Percentiles rank a stretch among this genome's conserved stretches.
phyloP scores from a whole-genome alignment of 352 stramenopile species.

The Phytophthora tentaculata region DNA sequence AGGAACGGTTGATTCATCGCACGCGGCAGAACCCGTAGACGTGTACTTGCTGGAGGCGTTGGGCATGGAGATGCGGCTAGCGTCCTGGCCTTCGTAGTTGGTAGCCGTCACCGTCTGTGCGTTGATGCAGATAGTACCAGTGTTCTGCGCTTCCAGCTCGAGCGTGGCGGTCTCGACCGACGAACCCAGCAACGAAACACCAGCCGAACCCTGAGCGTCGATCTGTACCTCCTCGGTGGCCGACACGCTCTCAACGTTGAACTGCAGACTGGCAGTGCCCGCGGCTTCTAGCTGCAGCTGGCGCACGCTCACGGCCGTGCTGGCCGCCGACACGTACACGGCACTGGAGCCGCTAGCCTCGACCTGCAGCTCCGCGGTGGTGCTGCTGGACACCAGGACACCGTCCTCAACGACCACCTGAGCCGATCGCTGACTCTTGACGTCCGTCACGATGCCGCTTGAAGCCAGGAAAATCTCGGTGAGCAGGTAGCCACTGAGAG shows the following conservation, averaged over 20 bases:
- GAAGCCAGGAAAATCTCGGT: slow-evolving; percentile 40
- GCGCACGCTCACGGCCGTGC: slow-evolving; percentile 23
- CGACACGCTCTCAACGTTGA: slow-evolving; percentile 33
- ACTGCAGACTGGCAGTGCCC: slow-evolving; percentile 27
- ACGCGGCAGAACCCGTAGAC: slow-evolving; percentile 30
- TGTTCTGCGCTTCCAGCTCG: slow-evolving; percentile 29
- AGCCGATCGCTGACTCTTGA: slow-evolving; percentile 33
- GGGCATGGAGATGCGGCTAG: slow-evolving; percentile 42
- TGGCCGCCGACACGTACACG: slow-evolving; percentile 36
- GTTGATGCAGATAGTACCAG: slow-evolving; percentile 34
- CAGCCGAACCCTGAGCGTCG: slow-evolving; percentile 21
- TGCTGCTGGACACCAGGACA: slow-evolving; percentile 33
- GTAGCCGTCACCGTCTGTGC: slow-evolving; percentile 23
- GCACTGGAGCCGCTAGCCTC: slow-evolving; percentile 35
- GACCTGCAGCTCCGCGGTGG: slow-evolving; percentile 34
- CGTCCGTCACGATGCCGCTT: slow-evolving; percentile 29
- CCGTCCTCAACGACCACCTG: slow-evolving; percentile 38
- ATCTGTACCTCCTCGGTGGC: slow-evolving; percentile 25
- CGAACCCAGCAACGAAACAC: slow-evolving; percentile 28
- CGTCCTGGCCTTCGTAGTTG: slow-evolving; percentile 27
- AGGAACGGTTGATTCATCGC: slow-evolving; percentile 28
- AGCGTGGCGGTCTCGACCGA: slow-evolving; percentile 26
- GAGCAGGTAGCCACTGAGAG: slow-evolving; percentile 35
- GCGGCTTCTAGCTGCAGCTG: slow-evolving; percentile 29
- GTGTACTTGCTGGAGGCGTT: slow-evolving; percentile 38